Evolutionary conservation across 2,329 filamentous ascomycete genomes (phyloP).

Genomic region (Gyromitra esculenta): DNA sequence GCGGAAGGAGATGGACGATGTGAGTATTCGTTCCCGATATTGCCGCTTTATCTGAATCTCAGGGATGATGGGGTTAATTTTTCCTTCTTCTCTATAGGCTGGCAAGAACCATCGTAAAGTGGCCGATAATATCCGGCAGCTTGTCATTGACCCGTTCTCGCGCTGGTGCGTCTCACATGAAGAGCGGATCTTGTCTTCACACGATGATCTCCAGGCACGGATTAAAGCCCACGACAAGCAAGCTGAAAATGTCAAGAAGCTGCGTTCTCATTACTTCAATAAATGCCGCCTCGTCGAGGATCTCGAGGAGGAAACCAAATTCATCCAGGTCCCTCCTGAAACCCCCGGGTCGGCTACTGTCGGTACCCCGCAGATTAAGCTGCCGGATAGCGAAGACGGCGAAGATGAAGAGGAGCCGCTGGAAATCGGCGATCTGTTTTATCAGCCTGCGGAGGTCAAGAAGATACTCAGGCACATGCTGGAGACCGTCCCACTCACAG

Average conservation of each 20-base stretch:
- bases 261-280: conserved; percentile 97
- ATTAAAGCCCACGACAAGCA: conserved; percentile 95
- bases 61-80: not conserved
- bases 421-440: conserved; percentile 90
- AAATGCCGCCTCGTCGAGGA: conserved; percentile 97
- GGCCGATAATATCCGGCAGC: conserved; percentile 91
- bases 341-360: conserved; percentile 70
- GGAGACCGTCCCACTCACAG: conserved; percentile 83
- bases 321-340: conserved; percentile 69
- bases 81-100: conserved; percentile 62
- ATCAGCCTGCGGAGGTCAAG: conserved; percentile 86
- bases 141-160: conserved; percentile 92
- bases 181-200: conserved; percentile 86
- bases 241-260: conserved; percentile 87
- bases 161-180: conserved; percentile 98
- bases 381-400: conserved; percentile 73
- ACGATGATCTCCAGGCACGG: conserved; percentile 88
- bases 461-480: conserved; percentile 88
- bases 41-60: not conserved
- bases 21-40: conserved; percentile 43
- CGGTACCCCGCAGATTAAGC: conserved; percentile 80
- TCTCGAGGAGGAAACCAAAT: conserved; percentile 96
- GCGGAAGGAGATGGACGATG: conserved; percentile 58
- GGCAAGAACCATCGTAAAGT: conserved; percentile 93
- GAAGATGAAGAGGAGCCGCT: conserved; percentile 79